phyloP scores from a whole-genome alignment of 768 basidiomycete species.

The Termitomyces bulborhizus region DNA sequence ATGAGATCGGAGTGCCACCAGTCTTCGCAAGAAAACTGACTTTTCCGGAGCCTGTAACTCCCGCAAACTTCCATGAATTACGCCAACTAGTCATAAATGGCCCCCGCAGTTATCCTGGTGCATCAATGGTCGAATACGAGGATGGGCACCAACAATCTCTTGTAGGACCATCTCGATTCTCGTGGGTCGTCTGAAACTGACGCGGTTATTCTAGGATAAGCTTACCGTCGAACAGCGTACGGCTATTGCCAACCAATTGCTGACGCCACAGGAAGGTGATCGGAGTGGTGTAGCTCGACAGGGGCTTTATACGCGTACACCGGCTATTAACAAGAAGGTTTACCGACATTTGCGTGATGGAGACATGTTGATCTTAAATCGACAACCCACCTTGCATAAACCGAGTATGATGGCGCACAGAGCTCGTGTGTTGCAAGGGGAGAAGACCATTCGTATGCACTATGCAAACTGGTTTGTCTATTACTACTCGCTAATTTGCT shows the following conservation, averaged over 20 bases:
- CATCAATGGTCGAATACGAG: slow-evolving; percentile 91
- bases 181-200: background rate
- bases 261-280: slow-evolving; percentile 85
- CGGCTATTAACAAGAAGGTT: slow-evolving; percentile 92
- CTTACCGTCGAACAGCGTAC: slow-evolving; percentile 84
- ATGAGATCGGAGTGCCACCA: slow-evolving; percentile 96
- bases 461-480: slow-evolving; percentile 91
- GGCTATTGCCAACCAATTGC: slow-evolving; percentile 90
- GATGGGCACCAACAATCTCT: slow-evolving; percentile 85
- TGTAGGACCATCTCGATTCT: slow-evolving; percentile 31
- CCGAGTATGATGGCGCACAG: slow-evolving; percentile 99
- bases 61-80: slow-evolving; percentile 83
- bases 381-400: slow-evolving; percentile 97
- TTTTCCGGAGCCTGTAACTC: slow-evolving; percentile 95
- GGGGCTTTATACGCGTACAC: slow-evolving; percentile 70
- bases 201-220: slow-evolving; percentile 54
- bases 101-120: slow-evolving; percentile 84
- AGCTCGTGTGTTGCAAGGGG: slow-evolving; percentile 86
- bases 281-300: slow-evolving; percentile 35
- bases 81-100: slow-evolving; percentile 89
- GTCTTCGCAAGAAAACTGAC: slow-evolving; percentile 96
- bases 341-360: slow-evolving; percentile 93
- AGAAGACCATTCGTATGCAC: slow-evolving; percentile 99
- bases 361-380: slow-evolving; percentile 91
- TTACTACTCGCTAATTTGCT: background rate